Evolutionary conservation across 345 rosid genomes (phyloP), one percentile per base, ranked within the genome.

Genomic region (Arabidopsis arenosa): DNA sequence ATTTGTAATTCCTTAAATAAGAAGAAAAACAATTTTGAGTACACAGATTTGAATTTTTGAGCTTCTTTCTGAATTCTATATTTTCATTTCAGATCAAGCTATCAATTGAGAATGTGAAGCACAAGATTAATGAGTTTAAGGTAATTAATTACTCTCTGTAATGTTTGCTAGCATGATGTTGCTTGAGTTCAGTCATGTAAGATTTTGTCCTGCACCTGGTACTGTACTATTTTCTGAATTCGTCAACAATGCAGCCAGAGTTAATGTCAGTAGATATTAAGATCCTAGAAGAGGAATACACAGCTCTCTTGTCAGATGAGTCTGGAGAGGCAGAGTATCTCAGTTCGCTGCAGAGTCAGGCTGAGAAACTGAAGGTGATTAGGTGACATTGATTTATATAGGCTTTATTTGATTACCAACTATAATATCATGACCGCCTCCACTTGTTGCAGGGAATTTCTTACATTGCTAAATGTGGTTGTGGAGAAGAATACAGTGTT

Each of bases 401-500:
- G 57, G 13, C 41, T 63, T 69, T 4, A 39, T 26, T 49, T 41
- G 51, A 55, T 55, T 55, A 18, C 47, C 32, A 47, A 30, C 10
- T 11, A 18, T 51, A 10, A 36, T 47, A 66, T 66, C 30, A 37
- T 35, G 70, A 76, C 41, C 75, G n/a, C 17, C 44, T 72, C 70
- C 78, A 53, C 64, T 61, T 69, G 48, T 37, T 51, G 44, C 85
- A 88, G 93, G 93, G 85, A 55, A 81, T 86, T 74, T 84, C 91
- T 57, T 81, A 79, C 63, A 73, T 70, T 59, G 66, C 86, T 59
- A 85, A 84, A 76, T 90, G 92, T 62, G 65, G 60, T 9, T 88
- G 93, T 65, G 91, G 89, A 72, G 63, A 79, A 64, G 87, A 85
- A 72, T 90, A 84, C 87, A 79, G 40, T 77, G 85, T 88, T 65